Evolutionary conservation across 2,329 filamentous ascomycete genomes (phyloP), one percentile per base, ranked within the genome.

Genomic region (Phaeophleospora eucalypticola): DNA sequence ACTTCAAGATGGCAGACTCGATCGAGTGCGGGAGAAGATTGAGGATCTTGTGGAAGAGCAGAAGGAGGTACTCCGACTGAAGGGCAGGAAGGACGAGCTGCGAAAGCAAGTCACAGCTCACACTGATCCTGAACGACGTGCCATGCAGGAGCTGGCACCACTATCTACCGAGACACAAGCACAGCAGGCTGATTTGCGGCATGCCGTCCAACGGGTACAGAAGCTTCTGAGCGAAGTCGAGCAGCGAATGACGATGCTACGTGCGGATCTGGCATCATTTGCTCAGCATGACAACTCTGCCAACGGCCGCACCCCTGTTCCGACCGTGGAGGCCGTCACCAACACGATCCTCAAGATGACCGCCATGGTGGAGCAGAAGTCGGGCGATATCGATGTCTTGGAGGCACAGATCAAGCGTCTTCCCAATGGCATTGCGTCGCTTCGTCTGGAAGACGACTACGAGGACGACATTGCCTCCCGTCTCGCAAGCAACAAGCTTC

Each of bases 301-400:
- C 16, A 56, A 44, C n/a, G 44, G 57, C 34, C 50, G 46, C 73
- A 74, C 36, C n/a, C 49, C 77, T 41, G 79, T 84, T 3, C 93
- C 93, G 0, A 96, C 90, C 0, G 87, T 96, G 8, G 93, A 96
- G 59, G 88, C 89, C 0, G 87, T 98, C 16, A 84, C 90, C 57
- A 87, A 87, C 49, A 98, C 93, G 1, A 95, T 98, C 56, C 76
- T 77, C 48, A 95, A 93, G 63, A 90, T 98, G 86, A 96, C 90
- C 27, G 80, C 76, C 49, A 91, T 96, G 84, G 87, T 87, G 0
- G 88, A 97, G 73, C 88, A 89, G 70, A 87, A 88, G 64, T 93
- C 87, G 63, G 87, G 85, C 48, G 91, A 97, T 59, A 83, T 98
- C 43, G 89, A 95, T 65, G 81, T 95, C 4, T 77, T 97, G 24